These are phyloP conservation scores for Saccharomycopsis malanga DNA, from an alignment of 805 yeast genomes.

Conservation along the genomic window DNA sequence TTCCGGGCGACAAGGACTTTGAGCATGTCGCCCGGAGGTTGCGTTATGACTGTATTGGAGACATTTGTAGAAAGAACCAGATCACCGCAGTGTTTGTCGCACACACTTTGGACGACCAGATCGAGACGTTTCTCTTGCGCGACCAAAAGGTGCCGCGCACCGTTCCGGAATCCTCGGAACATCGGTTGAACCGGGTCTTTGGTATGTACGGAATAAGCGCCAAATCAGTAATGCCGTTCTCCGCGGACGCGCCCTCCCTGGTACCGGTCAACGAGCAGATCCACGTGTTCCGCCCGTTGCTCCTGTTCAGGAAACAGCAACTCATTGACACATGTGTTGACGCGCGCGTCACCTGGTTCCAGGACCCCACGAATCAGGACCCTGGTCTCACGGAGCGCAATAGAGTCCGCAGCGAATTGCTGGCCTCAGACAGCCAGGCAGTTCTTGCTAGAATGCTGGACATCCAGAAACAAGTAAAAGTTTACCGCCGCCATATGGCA, in stretches of 20 bases:
- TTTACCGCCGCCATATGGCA: neutral
- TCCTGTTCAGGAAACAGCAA: slow-evolving; percentile 27
- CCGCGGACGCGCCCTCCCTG: neutral
- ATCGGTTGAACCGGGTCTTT: slow-evolving; percentile 24
- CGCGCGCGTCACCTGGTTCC: slow-evolving; percentile 33
- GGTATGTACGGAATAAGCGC: neutral
- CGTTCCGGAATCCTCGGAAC: slow-evolving; percentile 26
- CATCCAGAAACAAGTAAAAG: neutral
- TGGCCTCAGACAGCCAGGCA: neutral
- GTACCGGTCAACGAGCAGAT: neutral
- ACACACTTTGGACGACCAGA: slow-evolving; percentile 36
- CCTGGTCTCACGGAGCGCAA: slow-evolving; percentile 33
- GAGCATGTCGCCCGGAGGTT: slow-evolving; percentile 36
- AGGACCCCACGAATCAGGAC: slow-evolving; percentile 36
- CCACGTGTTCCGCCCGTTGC: slow-evolving; percentile 32
- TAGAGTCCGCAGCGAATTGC: slow-evolving; percentile 13
- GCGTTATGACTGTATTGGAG: slow-evolving; percentile 30
- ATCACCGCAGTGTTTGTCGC: slow-evolving; percentile 31
- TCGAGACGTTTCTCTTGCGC: slow-evolving; percentile 38
- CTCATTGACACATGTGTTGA: slow-evolving; percentile 29
- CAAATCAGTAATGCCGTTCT: neutral
- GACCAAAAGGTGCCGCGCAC: slow-evolving; percentile 27
- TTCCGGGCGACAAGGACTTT: slow-evolving; percentile 30
- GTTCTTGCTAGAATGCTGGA: neutral
- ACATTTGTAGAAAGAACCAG: slow-evolving; percentile 24